Evolutionary conservation across 192 early-diverging fungal species (phyloP).

Genomic region (Linnemannia exigua): DNA sequence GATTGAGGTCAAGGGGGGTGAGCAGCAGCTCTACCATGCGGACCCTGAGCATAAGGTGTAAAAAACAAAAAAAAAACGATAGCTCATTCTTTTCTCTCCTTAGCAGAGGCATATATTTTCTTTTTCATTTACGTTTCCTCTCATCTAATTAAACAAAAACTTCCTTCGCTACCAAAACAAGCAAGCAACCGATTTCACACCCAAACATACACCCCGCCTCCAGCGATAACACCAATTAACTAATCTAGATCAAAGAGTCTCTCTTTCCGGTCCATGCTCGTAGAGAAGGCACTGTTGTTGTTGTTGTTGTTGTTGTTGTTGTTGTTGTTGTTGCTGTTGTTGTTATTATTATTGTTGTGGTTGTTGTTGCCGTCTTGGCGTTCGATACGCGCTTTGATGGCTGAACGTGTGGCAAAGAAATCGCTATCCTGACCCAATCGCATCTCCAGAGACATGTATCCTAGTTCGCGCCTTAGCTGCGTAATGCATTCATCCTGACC

Average conservation of each 20-base stretch:
- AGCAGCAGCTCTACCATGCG: background rate
- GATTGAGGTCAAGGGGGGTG: conserved; percentile 19
- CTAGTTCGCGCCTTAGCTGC: background rate
- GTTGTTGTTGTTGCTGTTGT: too few relatives aligned
- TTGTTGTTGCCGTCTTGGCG: background rate
- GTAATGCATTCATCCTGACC: background rate
- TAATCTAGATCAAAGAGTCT: background rate
- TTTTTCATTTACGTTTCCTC: background rate
- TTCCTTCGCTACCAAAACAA: background rate
- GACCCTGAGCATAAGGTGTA: conserved; percentile 7
- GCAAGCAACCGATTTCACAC: too few relatives aligned
- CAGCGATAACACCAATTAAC: too few relatives aligned
- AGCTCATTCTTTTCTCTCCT: background rate
- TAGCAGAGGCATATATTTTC: background rate
- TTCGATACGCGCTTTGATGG: background rate
- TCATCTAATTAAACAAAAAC: background rate
- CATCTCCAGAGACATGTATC: conserved; percentile 5
- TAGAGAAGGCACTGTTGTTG: too few relatives aligned
- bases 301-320: too few relatives aligned
- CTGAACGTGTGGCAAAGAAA: background rate
- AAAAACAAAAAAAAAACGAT: background rate
- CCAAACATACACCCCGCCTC: too few relatives aligned
- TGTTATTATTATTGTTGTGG: too few relatives aligned
- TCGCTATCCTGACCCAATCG: background rate
- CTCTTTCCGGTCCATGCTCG: background rate